phyloP scores from a whole-genome alignment of 495 filamentous ascomycete genomes.

The Jackrogersella multiformis region DNA sequence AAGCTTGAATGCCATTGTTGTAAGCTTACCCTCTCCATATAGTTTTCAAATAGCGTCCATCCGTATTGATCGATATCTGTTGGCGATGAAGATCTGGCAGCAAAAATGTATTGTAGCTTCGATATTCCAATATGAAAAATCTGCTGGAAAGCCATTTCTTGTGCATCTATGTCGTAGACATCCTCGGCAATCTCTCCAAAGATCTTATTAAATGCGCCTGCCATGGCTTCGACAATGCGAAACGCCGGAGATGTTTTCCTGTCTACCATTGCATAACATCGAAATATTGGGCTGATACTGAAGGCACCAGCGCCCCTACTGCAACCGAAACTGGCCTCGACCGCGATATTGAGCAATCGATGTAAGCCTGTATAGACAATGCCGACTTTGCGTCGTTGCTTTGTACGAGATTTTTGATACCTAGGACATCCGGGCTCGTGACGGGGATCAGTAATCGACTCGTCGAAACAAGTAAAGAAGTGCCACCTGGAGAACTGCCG shows the following conservation, averaged over 20 bases:
- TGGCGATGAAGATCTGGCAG: neutral
- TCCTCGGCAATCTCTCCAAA: neutral
- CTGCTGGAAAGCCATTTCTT: neutral
- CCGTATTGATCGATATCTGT: neutral
- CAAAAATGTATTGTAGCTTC: neutral
- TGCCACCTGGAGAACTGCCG: neutral
- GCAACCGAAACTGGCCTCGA: neutral
- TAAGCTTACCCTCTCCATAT: neutral
- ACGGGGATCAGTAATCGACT: neutral
- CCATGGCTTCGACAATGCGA: neutral
- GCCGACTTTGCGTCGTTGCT: neutral
- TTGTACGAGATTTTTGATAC: neutral
- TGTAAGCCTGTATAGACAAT: neutral
- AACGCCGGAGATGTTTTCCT: neutral
- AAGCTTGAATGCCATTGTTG: too few species aligned
- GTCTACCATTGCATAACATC: neutral
- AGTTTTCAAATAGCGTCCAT: neutral
- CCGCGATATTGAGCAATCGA: neutral
- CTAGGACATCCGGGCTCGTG: conserved; percentile 2
- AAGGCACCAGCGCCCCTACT: neutral
- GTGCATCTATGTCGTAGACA: neutral
- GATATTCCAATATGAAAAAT: neutral
- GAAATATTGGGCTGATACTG: neutral
- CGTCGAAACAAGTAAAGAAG: conserved; percentile 4
- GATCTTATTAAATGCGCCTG: neutral